Base-by-base conservation (phyloP, 2,329 filamentous ascomycete species). In the Claviceps quebecensis region DNA sequence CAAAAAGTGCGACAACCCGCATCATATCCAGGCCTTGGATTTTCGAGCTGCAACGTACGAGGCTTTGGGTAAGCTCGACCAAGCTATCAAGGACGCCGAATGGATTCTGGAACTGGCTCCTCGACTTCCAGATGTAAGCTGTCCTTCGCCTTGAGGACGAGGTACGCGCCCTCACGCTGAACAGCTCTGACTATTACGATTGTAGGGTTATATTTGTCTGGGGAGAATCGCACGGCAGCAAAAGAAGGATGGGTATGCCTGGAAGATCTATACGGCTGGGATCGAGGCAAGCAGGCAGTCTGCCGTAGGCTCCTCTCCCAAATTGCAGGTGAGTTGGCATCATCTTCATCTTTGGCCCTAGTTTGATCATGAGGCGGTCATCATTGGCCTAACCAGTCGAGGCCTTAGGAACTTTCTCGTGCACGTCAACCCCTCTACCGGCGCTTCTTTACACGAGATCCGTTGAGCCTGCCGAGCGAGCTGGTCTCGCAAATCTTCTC, bases 31-130 rank as follows among this genome's bases (percentile, higher is more conserved):
- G 52, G 69, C 69, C 3, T 59, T 72, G 11, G 69, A 71, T 56
- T 68, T 70, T 51, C 61, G 69, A 4, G 67, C 68, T 17, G 69
- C 67, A 2, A 67, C 66, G 0, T 70, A 69, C 50, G 68, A 71
- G 52, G 63, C 63, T 26, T 57, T 71, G 41, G 57, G 60, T 6
- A 64, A 69, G 50, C 58, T 71, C 2, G 64, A 62, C 4, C 64
- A 65, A 23, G 70, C 70, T 14, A 62, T 58, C 52, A 61, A 55
- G 38, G 69, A 72, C 52, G 69, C 70, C 7, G 65, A 69, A 56
- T 71, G 69, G 68, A 64, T 72, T 22, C 55, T 72, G n/a, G 68
- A 71, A 51, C 61, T 72, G 44, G 66, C 69, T 4, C 70, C 70
- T 22, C 60, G 63, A 39, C 57, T 65, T 2, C 63, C 69, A n/a